These are phyloP conservation scores for Nematodospora anomalae DNA, from an alignment of 1,139 yeast genomes.

Conservation along the genomic window DNA sequence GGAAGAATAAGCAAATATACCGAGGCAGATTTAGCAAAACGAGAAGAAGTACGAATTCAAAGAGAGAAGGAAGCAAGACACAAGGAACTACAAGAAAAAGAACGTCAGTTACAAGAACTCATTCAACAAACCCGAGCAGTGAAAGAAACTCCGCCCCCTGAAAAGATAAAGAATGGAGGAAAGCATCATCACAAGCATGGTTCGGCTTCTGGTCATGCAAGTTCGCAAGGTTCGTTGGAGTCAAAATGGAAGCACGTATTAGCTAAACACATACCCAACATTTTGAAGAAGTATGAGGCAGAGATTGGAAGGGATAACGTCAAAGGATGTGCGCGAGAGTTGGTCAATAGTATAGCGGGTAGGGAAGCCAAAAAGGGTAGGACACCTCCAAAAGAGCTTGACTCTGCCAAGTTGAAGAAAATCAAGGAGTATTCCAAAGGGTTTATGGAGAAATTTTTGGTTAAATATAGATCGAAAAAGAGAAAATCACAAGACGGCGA, in stretches of 20 bases:
- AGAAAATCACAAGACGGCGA: constrained; percentile 7
- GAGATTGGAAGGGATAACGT: constrained; percentile 71
- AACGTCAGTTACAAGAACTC: constrained; percentile 37
- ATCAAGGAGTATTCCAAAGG: constrained; percentile 60
- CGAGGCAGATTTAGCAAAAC: constrained; percentile 24
- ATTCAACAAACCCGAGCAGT: constrained; percentile 30
- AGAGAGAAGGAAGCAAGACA: constrained; percentile 34
- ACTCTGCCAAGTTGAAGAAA: constrained; percentile 64
- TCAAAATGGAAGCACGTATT: constrained; percentile 60
- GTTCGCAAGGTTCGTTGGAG: constrained; percentile 20
- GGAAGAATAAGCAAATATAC: constrained; percentile 13
- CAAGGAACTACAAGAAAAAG: constrained; percentile 32
- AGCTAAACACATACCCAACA: constrained; percentile 79
- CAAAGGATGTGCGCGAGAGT: constrained; percentile 78
- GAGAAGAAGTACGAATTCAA: constrained; percentile 38
- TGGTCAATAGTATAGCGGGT: constrained; percentile 58
- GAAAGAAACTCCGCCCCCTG: constrained; percentile 5
- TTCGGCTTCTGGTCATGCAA: constrained; percentile 8
- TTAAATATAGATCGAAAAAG: constrained; percentile 44
- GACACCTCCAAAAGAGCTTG: constrained; percentile 57
- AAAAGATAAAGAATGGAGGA: constrained; percentile 11
- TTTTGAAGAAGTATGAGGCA: constrained; percentile 63
- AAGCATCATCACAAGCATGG: constrained; percentile 11
- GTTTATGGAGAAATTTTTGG: constrained; percentile 75
- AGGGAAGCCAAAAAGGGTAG: constrained; percentile 60